Evolutionary conservation across 768 basidiomycete species (phyloP).

Genomic region (Piloderma croceum): DNA sequence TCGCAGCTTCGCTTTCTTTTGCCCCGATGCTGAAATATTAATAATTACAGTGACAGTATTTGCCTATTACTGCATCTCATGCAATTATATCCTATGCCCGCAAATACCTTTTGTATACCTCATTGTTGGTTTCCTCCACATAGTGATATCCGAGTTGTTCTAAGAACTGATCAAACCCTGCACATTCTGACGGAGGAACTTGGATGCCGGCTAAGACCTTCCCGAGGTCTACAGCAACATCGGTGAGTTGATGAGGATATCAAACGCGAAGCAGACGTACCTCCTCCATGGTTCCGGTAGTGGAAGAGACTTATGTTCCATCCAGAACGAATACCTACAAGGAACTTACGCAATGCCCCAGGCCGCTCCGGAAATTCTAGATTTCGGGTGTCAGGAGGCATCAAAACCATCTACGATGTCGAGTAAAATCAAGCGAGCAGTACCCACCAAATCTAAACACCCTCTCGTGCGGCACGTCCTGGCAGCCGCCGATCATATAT

Average conservation of each 20-base stretch:
- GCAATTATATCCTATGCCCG: no score
- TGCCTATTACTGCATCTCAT: no score
- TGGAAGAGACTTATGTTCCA: conserved; percentile 99
- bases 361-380: conserved; percentile 95
- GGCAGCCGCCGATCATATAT: conserved; percentile 90
- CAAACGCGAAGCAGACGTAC: conserved; percentile 38
- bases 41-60: no score
- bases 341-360: conserved; percentile 84
- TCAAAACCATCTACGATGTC: conserved; percentile 1
- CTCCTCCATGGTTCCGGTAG: conserved; percentile 96
- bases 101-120: conserved; percentile 69
- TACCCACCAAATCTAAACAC: conserved; percentile 87
- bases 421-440: conserved; percentile 1
- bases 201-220: conserved; percentile 93
- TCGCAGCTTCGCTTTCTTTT: no score
- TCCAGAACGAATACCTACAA: conserved; percentile 70
- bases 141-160: conserved; percentile 77
- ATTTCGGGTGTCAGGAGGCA: conserved; percentile 2
- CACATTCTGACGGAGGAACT: conserved; percentile 65
- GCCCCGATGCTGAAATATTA: no score
- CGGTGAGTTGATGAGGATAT: conserved; percentile 1
- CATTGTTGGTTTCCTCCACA: conserved; percentile 90
- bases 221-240: conserved; percentile 62
- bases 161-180: conserved; percentile 71
- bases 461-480: conserved; percentile 74